Evolutionary conservation across 2,329 filamentous ascomycete genomes (phyloP).

Genomic region (Eurotiales sp.): DNA sequence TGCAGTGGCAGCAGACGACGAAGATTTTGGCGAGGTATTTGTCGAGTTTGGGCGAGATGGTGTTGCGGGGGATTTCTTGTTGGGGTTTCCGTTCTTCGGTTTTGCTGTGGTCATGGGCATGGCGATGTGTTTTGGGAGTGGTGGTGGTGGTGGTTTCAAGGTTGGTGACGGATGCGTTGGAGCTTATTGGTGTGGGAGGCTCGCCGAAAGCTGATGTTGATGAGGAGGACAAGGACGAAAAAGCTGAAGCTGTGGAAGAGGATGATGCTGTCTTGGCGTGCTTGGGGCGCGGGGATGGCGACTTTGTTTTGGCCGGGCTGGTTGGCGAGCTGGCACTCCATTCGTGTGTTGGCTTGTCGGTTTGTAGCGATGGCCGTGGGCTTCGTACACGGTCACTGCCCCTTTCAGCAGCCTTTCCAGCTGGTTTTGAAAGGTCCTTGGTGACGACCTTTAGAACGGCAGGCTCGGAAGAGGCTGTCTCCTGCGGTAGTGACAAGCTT

Average conservation of each 20-base stretch:
- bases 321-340: background rate
- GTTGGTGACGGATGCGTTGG: constrained; percentile 7
- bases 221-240: constrained; percentile 2
- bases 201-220: constrained; percentile 9
- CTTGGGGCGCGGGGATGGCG: constrained; percentile 4
- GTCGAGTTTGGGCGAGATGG: constrained; percentile 13
- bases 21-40: constrained; percentile 16
- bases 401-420: background rate
- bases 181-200: constrained; percentile 5
- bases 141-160: constrained; percentile 2
- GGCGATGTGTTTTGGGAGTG: background rate
- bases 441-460: background rate
- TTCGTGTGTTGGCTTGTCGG: background rate
- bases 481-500: background rate
- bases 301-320: background rate
- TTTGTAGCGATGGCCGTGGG: background rate
- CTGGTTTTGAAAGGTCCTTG: background rate
- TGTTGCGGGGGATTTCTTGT: constrained; percentile 9
- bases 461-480: background rate
- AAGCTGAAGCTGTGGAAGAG: background rate
- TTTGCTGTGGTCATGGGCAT: background rate
- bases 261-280: constrained; percentile 7
- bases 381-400: background rate
- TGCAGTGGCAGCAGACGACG: constrained; percentile 14
- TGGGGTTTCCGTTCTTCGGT: no score